phyloP scores from a whole-genome alignment of 1,284 basidiomycete species.

The Schizopora paradoxa region DNA sequence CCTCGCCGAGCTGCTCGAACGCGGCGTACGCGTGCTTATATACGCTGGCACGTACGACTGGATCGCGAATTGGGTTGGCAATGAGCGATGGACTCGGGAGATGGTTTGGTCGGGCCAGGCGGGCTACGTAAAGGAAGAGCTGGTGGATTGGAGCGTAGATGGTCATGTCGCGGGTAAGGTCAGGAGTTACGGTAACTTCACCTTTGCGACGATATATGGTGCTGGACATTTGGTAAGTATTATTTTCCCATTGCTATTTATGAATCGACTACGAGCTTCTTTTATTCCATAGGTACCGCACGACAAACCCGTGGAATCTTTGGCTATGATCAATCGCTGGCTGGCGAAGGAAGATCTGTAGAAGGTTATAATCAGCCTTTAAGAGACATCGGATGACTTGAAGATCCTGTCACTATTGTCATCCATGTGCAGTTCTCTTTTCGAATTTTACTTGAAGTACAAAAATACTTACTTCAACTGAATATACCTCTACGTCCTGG shows the following conservation, averaged over 20 bases:
- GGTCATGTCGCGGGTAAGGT: conserved; percentile 51
- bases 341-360: conserved; percentile 36
- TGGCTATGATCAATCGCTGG: conserved; percentile 51
- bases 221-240: conserved; percentile 61
- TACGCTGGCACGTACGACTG: conserved; percentile 72
- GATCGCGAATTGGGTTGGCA: conserved; percentile 75
- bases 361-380: conserved; percentile 25
- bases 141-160: conserved; percentile 52
- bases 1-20: conserved; percentile 67
- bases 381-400: background rate
- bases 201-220: conserved; percentile 54
- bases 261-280: background rate
- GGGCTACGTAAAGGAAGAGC: conserved; percentile 40
- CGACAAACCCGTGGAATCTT: conserved; percentile 52
- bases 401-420: too few relatives aligned
- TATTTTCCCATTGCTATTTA: background rate
- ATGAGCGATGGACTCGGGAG: conserved; percentile 56
- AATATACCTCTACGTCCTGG: too few relatives aligned
- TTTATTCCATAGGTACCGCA: conserved; percentile 47
- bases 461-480: too few relatives aligned
- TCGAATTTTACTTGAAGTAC: too few relatives aligned
- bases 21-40: conserved; percentile 66
- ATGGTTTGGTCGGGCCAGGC: conserved; percentile 62
- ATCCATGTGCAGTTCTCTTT: too few relatives aligned
- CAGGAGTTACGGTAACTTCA: conserved; percentile 52